These are phyloP conservation scores for Zygoascus ofunaensis DNA, from an alignment of 805 yeast species.

Conservation along the genomic window DNA sequence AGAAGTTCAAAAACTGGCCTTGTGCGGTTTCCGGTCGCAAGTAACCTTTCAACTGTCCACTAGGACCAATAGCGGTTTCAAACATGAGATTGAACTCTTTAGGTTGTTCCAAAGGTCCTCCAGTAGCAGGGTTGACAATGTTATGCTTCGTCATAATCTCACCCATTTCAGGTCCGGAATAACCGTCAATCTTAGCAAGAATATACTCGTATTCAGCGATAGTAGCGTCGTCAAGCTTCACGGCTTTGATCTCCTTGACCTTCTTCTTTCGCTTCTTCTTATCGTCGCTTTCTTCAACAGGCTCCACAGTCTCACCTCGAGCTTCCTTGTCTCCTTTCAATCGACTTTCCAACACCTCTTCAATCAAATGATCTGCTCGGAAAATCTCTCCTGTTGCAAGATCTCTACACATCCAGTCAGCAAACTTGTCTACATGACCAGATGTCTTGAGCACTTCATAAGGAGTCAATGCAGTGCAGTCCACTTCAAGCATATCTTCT, in stretches of 20 bases:
- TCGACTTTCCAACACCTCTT: conserved; percentile 93
- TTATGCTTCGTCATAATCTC: conserved; percentile 72
- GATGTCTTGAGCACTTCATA: conserved; percentile 96
- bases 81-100: conserved; percentile 96
- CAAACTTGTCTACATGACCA: conserved; percentile 97
- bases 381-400: conserved; percentile 93
- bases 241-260: conserved; percentile 87
- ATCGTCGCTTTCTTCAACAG: conserved; percentile 61
- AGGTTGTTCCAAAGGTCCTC: conserved; percentile 80
- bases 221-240: conserved; percentile 73
- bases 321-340: conserved; percentile 96
- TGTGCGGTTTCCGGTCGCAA: conserved; percentile 99
- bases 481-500: conserved; percentile 98
- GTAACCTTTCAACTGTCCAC: conserved; percentile 91
- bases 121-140: conserved; percentile 87
- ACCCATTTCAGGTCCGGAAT: conserved; percentile 85
- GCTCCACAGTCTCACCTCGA: conserved; percentile 64
- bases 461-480: conserved; percentile 96
- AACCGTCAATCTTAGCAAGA: conserved; percentile 88
- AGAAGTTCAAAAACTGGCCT: conserved; percentile 95
- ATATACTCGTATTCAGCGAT: conserved; percentile 76
- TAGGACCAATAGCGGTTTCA: conserved; percentile 98
- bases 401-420: conserved; percentile 99
- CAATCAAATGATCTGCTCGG: conserved; percentile 97
- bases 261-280: conserved; percentile 92